phyloP scores from a whole-genome alignment of 2,329 filamentous ascomycete genomes.

The Zopfia rhizophila region DNA sequence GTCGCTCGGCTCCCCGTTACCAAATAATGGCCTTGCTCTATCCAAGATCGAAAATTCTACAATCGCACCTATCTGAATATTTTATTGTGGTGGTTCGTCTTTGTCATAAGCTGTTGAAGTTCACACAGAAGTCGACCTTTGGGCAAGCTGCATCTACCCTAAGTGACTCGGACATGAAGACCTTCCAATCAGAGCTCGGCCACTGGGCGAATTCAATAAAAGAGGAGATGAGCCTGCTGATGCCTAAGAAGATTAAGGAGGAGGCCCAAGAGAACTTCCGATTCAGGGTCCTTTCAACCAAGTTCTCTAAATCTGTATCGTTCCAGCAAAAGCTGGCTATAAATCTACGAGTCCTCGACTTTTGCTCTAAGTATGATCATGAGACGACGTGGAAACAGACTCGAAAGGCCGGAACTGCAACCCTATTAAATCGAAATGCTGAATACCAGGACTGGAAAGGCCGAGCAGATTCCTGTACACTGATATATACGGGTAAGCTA shows the following conservation, averaged over 20 bases:
- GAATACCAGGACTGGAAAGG: constrained; percentile 45
- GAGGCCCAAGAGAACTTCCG: constrained; percentile 41
- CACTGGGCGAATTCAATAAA: constrained; percentile 51
- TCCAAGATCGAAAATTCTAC: constrained; percentile 50
- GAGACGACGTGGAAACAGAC: constrained; percentile 55
- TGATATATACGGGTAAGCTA: constrained; percentile 54
- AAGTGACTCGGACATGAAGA: constrained; percentile 45
- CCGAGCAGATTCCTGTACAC: constrained; percentile 32
- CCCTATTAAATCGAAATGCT: constrained; percentile 25
- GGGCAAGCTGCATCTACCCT: constrained; percentile 43
- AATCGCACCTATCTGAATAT: constrained; percentile 53
- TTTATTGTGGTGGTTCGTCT: constrained; percentile 54
- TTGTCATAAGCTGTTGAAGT: constrained; percentile 50
- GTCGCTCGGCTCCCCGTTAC: constrained; percentile 54
- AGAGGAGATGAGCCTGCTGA: constrained; percentile 40
- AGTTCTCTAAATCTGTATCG: constrained; percentile 28
- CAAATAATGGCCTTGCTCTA: constrained; percentile 54
- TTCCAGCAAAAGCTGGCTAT: constrained; percentile 24
- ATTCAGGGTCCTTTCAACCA: constrained; percentile 31
- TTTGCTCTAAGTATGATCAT: constrained; percentile 56
- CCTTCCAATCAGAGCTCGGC: constrained; percentile 47
- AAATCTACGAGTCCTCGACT: constrained; percentile 47
- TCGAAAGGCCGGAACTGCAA: constrained; percentile 53
- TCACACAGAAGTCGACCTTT: constrained; percentile 46
- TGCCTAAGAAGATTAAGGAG: constrained; percentile 14